Conservation (phyloP, 176 grass and related monocot genomes). For the Triticum turgidum region DNA sequence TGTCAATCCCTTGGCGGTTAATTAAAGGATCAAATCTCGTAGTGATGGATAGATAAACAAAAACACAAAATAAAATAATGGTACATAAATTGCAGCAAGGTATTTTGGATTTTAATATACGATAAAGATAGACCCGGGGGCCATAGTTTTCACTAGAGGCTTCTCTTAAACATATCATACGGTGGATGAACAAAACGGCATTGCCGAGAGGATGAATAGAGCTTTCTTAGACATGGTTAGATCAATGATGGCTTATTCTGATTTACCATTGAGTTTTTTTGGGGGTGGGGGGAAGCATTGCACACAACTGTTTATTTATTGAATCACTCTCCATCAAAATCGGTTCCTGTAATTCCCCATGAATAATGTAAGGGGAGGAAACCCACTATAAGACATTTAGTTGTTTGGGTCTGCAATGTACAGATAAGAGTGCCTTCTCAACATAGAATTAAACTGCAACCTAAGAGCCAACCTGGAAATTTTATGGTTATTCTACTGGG, state of each 20-base stretch:
- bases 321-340: neutral
- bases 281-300: neutral
- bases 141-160: too few relatives aligned
- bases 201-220: neutral
- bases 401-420: neutral
- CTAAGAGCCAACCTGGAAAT: neutral
- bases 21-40: too few relatives aligned
- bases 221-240: neutral
- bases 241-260: neutral
- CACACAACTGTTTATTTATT: neutral
- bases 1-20: too few relatives aligned
- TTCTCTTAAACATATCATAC: too few relatives aligned
- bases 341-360: neutral
- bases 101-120: too few relatives aligned
- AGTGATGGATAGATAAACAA: too few relatives aligned
- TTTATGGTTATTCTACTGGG: neutral
- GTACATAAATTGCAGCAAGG: too few relatives aligned
- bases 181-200: neutral
- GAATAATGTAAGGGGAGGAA: neutral
- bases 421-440: neutral
- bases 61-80: too few relatives aligned
- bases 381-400: neutral
- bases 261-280: neutral
- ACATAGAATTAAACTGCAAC: neutral
- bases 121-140: too few relatives aligned